These are phyloP conservation scores for Taphrina sp. DNA, from an alignment of 1,139 yeast genomes.

Conservation along the genomic window DNA sequence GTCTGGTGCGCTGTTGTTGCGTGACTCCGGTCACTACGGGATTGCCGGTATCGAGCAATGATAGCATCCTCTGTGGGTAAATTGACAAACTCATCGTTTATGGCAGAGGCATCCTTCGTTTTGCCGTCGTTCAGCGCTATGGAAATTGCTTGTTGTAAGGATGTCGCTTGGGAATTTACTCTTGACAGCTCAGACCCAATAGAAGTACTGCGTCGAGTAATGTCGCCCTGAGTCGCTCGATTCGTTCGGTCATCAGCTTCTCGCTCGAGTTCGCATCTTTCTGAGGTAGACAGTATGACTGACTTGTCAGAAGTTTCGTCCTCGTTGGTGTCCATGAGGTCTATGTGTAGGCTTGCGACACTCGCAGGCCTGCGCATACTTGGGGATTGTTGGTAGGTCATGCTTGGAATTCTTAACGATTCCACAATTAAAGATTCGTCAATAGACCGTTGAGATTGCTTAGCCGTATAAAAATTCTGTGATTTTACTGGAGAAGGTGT, in stretches of 20 bases:
- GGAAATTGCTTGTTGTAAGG: conserved; percentile 21
- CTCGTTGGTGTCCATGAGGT: too few relatives aligned
- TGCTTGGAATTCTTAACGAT: background rate
- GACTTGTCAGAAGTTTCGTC: too few relatives aligned
- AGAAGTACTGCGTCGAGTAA: conserved; percentile 3
- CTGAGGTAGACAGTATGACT: too few relatives aligned
- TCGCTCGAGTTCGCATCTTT: too few relatives aligned
- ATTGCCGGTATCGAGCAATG: conserved; percentile 3
- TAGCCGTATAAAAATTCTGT: conserved; percentile 15
- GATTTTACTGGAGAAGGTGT: conserved; percentile 16
- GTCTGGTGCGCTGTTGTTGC: background rate
- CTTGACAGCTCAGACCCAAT: conserved; percentile 13
- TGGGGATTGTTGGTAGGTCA: background rate
- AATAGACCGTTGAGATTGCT: conserved; percentile 1
- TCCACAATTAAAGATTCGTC: background rate
- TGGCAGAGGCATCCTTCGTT: background rate
- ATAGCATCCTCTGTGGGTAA: conserved; percentile 14
- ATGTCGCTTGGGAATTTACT: conserved; percentile 16
- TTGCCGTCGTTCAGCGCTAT: conserved; percentile 1
- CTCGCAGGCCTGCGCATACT: background rate
- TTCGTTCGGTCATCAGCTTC: background rate
- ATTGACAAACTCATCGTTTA: background rate
- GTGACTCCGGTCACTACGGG: background rate
- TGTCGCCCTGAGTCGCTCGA: conserved; percentile 5
- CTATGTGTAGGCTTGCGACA: too few relatives aligned